phyloP scores from a whole-genome alignment of 2,329 filamentous ascomycete genomes.

The Ceratocystis destructans region DNA sequence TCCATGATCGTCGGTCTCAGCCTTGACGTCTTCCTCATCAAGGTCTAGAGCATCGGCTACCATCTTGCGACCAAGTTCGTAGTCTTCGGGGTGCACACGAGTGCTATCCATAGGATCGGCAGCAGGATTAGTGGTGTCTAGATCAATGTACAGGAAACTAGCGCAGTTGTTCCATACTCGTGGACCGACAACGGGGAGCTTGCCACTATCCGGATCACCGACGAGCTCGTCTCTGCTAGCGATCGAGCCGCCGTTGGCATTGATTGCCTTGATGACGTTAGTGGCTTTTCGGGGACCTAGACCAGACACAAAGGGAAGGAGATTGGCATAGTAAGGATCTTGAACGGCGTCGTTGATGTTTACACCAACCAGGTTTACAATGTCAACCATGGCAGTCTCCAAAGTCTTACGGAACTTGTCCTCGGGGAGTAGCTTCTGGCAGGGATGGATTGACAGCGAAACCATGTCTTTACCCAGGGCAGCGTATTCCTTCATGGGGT shows the following conservation, averaged over 20 bases:
- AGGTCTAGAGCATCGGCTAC: conserved; percentile 91
- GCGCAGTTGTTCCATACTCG: conserved; percentile 95
- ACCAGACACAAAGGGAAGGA: conserved; percentile 82
- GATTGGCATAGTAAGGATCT: conserved; percentile 68
- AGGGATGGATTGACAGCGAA: conserved; percentile 77
- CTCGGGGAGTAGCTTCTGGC: conserved; percentile 74
- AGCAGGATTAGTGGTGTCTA: conserved; percentile 64
- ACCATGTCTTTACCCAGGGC: conserved; percentile 77
- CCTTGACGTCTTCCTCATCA: conserved; percentile 95
- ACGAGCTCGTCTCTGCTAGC: conserved; percentile 76
- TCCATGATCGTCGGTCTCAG: conserved; percentile 80
- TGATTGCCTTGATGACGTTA: conserved; percentile 61
- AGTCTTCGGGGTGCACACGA: conserved; percentile 94
- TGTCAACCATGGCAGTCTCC: conserved; percentile 95
- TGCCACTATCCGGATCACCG: conserved; percentile 69
- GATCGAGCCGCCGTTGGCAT: conserved; percentile 76
- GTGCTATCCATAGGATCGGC: conserved; percentile 94
- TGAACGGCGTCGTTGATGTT: conserved; percentile 84
- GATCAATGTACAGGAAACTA: conserved; percentile 84
- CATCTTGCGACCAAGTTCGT: conserved; percentile 96
- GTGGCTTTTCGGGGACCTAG: conserved; percentile 85
- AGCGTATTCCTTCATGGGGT: conserved; percentile 91
- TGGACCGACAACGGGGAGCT: conserved; percentile 67
- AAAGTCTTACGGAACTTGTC: conserved; percentile 77
- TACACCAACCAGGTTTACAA: conserved; percentile 92